These are phyloP conservation scores for Pholiota conissans DNA, from an alignment of 768 basidiomycete genomes.

Conservation along the genomic window DNA sequence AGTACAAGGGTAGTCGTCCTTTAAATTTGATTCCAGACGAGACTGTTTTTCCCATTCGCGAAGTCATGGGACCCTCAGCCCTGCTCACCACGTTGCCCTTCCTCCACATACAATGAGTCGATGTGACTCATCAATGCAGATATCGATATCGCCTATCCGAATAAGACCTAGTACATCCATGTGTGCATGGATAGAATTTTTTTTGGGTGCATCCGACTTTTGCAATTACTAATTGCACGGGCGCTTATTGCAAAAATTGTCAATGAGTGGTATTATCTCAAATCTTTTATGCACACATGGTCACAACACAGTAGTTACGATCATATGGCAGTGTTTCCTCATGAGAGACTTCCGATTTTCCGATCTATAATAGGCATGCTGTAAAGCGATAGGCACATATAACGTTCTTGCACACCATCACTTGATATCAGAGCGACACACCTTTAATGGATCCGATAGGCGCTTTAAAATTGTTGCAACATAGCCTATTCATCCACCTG, in stretches of 20 bases:
- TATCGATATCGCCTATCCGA: too few relatives aligned
- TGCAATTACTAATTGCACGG: background rate
- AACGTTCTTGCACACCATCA: background rate
- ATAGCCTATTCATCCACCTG: background rate
- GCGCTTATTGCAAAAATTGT: background rate
- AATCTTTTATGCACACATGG: too few relatives aligned
- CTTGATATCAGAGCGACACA: background rate
- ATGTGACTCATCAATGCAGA: too few relatives aligned
- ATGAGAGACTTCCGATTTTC: background rate
- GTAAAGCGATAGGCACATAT: background rate
- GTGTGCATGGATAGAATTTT: background rate
- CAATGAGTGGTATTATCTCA: too few relatives aligned
- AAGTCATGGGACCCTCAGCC: background rate
- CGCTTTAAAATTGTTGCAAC: background rate
- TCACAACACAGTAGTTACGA: too few relatives aligned
- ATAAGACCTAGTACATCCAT: too few relatives aligned
- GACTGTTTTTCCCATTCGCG: background rate
- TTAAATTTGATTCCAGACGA: background rate
- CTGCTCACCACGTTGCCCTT: background rate
- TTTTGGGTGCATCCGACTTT: background rate
- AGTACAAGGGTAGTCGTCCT: background rate
- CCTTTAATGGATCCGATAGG: background rate
- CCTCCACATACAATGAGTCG: too few relatives aligned
- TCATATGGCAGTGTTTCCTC: background rate
- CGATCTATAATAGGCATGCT: background rate